Evolutionary conservation across 805 yeast genomes (phyloP).

Genomic region (Cyberlindnera euphorbiae): DNA sequence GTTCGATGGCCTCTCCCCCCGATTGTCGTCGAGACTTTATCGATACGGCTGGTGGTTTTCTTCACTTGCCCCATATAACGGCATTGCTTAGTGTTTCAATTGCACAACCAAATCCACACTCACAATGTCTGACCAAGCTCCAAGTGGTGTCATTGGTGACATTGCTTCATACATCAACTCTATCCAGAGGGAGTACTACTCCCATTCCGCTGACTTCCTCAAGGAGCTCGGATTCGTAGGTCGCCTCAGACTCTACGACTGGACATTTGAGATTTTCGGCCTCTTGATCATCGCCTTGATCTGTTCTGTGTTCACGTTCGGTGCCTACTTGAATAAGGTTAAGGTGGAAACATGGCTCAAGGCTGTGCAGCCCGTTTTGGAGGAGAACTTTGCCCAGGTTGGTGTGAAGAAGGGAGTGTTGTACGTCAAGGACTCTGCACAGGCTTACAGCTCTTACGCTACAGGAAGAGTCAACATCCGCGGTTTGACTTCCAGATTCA

Average conservation of each 20-base stretch:
- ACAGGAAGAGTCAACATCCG: slow-evolving; percentile 82
- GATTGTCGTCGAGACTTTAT: too few relatives aligned
- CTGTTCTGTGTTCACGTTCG: slow-evolving; percentile 48
- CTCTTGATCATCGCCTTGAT: slow-evolving; percentile 46
- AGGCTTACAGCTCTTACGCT: slow-evolving; percentile 63
- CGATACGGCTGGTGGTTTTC: too few relatives aligned
- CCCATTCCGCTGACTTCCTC: slow-evolving; percentile 45
- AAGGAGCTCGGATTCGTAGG: slow-evolving; percentile 50
- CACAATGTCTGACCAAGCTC: too few relatives aligned
- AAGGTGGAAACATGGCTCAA: slow-evolving; percentile 50
- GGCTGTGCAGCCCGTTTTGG: slow-evolving; percentile 47
- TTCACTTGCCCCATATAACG: too few relatives aligned
- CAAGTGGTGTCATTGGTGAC: too few relatives aligned
- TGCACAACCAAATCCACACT: too few relatives aligned
- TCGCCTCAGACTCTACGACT: slow-evolving; percentile 60
- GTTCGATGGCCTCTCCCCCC: too few relatives aligned
- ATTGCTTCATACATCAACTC: not conserved
- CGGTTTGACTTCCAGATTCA: slow-evolving; percentile 54
- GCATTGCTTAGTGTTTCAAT: too few relatives aligned
- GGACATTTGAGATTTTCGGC: slow-evolving; percentile 69
- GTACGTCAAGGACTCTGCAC: slow-evolving; percentile 57
- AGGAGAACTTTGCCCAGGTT: slow-evolving; percentile 71
- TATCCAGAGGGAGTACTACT: slow-evolving; percentile 24
- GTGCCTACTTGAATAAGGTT: slow-evolving; percentile 52
- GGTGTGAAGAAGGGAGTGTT: slow-evolving; percentile 49